Evolutionary conservation across 805 yeast species (phyloP).

Genomic region (Spathaspora passalidarum): DNA sequence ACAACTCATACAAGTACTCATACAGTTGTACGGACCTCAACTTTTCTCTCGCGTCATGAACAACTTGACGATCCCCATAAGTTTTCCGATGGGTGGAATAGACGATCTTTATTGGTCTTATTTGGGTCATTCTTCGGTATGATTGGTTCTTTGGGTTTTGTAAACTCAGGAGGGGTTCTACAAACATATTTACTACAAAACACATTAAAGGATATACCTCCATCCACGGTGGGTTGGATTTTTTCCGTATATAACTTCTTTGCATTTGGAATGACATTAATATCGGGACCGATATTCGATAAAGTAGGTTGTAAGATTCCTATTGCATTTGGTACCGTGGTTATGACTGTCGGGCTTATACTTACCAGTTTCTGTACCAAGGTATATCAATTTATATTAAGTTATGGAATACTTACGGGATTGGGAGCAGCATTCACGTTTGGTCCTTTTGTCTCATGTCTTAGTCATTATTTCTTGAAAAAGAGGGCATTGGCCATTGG

Average conservation of each 20-base stretch:
- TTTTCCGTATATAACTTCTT: slow-evolving; percentile 24
- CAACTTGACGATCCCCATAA: slow-evolving; percentile 19
- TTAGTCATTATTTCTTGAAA: slow-evolving; percentile 22
- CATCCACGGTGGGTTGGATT: slow-evolving; percentile 25
- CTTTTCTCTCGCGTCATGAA: not conserved
- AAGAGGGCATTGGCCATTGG: slow-evolving; percentile 27
- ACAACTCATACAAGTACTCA: not conserved
- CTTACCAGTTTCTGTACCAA: slow-evolving; percentile 17
- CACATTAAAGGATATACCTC: slow-evolving; percentile 12
- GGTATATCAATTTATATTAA: slow-evolving; percentile 23
- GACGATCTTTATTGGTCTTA: slow-evolving; percentile 6
- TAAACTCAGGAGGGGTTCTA: slow-evolving; percentile 24
- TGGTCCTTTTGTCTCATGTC: slow-evolving; percentile 20
- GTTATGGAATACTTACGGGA: slow-evolving; percentile 23
- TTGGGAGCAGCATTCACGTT: slow-evolving; percentile 23
- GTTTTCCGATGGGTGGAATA: slow-evolving; percentile 26
- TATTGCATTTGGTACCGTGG: slow-evolving; percentile 15
- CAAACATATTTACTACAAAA: slow-evolving; percentile 17
- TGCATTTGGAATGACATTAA: slow-evolving; percentile 21
- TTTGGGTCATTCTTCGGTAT: slow-evolving; percentile 25
- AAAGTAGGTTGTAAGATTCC: slow-evolving; percentile 22
- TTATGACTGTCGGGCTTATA: slow-evolving; percentile 19
- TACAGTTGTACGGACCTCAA: too few relatives aligned
- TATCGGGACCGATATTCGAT: slow-evolving; percentile 27
- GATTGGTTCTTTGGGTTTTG: slow-evolving; percentile 22